Evolutionary conservation across 2,329 filamentous ascomycete genomes (phyloP).

Genomic region (Elsinoe fawcettii): DNA sequence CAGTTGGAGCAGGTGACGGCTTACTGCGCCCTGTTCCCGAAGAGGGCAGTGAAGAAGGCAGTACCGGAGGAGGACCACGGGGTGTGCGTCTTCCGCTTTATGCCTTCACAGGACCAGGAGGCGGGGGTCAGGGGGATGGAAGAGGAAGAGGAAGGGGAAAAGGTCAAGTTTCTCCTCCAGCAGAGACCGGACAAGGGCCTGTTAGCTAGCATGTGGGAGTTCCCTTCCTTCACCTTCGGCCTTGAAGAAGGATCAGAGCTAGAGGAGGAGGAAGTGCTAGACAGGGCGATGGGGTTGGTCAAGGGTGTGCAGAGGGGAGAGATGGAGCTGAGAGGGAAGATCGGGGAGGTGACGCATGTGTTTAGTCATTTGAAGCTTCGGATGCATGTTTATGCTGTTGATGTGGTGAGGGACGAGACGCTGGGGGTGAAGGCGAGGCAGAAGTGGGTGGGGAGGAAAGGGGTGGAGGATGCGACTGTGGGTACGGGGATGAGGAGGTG

Average conservation of each 20-base stretch:
- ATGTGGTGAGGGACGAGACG: not conserved
- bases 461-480: not conserved
- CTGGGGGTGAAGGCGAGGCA: not conserved
- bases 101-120: not conserved
- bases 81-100: not conserved
- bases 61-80: constrained; percentile 5
- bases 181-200: constrained; percentile 1
- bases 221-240: not conserved
- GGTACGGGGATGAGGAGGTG: constrained; percentile 2
- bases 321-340: not conserved
- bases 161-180: not conserved
- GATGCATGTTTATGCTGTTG: not conserved
- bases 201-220: constrained; percentile 9
- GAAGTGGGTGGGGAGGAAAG: not conserved
- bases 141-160: not conserved
- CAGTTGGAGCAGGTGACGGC: not conserved
- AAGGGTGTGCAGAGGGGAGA: not conserved
- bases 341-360: not conserved
- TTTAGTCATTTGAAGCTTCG: constrained; percentile 6
- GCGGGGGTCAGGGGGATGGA: too few relatives aligned
- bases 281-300: not conserved
- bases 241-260: not conserved
- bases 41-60: not conserved
- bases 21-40: constrained; percentile 9
- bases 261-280: not conserved